Base-by-base conservation (phyloP, 1,284 basidiomycete genomes). In the Ustanciosporium gigantosporum region DNA sequence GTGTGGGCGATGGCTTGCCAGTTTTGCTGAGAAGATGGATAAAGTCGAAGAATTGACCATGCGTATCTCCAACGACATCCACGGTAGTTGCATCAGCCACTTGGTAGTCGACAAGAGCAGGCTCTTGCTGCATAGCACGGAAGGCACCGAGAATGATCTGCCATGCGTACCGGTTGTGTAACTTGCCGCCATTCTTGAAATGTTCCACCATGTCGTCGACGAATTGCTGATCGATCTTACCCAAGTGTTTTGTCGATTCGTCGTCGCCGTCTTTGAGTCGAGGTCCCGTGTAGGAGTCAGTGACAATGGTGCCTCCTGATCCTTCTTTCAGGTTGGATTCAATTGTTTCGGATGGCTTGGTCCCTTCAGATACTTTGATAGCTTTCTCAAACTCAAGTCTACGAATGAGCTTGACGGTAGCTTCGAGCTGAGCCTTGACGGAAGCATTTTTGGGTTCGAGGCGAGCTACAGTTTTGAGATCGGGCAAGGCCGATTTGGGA, bases 121-220 rank as follows among this genome's bases (percentile, higher is more conserved):
- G 85, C 77, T 95, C 91, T 66, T 87, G 83, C 23, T 82, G 81
- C 66, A 98, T 86, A 6, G 85, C 81, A 16, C 85, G 83, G 73
- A 90, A 85, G 50, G 90, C 91, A 22, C 90, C 92, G 11, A 99
- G 82, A 22, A 93, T 68, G 69, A 99, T 96, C 80, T 97, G 91
- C 92, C 92, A 97, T 21, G 88, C 91, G 59, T 91, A 88, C 13
- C 66, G 68, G 21, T 68, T 86, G 4, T 91, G 87, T 43, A 97
- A 80, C 21, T 87, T 83, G 78, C 93, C 93, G 20, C 91, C 91
- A 35, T 87, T 84, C 81, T 94, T 95, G 81, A 96, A 97, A 85
- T 86, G 89, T 66, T 87, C 82, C 37, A 97, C 85, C 91, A 97
- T 93, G 25, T 81, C 83, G 59, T 85, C 83, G 59, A 98, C 82